Evolutionary conservation across 176 grass and related monocot species (phyloP).

Genomic region (Guadua angustifolia): DNA sequence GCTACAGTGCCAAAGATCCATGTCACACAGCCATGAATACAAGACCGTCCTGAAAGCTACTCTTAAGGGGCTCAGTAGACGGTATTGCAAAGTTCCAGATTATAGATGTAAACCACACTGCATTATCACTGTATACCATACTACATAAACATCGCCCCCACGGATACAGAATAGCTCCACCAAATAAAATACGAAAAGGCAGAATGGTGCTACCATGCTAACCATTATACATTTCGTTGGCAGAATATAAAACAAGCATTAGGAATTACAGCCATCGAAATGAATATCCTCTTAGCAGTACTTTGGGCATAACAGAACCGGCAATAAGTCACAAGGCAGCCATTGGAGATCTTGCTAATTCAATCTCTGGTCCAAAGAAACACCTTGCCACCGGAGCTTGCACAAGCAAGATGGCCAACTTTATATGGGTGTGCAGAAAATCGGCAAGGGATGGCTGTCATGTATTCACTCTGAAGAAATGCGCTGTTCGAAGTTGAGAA

Average conservation of each 20-base stretch:
- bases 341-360: slow-evolving; percentile 3
- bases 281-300: neutral
- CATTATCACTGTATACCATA: too few relatives aligned
- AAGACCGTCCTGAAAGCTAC: too few relatives aligned
- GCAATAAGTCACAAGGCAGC: neutral
- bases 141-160: neutral
- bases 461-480: slow-evolving; percentile 49
- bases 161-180: neutral
- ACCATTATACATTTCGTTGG: neutral
- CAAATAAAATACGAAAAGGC: neutral
- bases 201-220: neutral
- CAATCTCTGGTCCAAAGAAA: slow-evolving; percentile 55
- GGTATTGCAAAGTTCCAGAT: too few relatives aligned
- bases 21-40: too few relatives aligned
- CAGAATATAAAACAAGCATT: slow-evolving; percentile 14
- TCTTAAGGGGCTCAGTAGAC: too few relatives aligned
- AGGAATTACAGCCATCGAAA: neutral
- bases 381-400: slow-evolving; percentile 56
- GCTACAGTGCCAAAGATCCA: too few relatives aligned
- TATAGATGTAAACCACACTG: too few relatives aligned
- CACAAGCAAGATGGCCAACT: slow-evolving; percentile 50
- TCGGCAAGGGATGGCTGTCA: slow-evolving; percentile 54
- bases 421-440: slow-evolving; percentile 56
- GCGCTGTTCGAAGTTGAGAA: slow-evolving; percentile 6
- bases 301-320: neutral